Conservation (phyloP, 2,329 filamentous ascomycete genomes). For the Aphanocladium album region DNA sequence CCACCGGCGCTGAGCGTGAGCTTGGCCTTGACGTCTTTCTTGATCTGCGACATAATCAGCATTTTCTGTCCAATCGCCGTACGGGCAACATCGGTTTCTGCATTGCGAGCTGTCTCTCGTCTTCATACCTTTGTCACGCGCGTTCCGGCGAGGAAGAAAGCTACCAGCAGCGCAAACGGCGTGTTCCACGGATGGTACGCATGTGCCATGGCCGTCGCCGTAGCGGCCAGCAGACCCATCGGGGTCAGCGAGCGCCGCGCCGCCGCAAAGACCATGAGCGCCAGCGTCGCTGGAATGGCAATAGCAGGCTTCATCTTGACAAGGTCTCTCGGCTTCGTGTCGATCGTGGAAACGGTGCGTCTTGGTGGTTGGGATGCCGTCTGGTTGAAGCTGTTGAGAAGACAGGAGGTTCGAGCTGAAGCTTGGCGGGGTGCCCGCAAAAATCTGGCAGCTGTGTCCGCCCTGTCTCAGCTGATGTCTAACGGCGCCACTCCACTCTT, state of each 20-base stretch:
- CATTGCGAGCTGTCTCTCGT: no score
- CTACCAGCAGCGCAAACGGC: constrained; percentile 76
- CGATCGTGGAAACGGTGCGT: neutral
- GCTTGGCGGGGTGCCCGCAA: neutral
- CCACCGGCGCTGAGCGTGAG: constrained; percentile 76
- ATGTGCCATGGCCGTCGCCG: constrained; percentile 70
- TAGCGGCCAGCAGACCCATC: constrained; percentile 65
- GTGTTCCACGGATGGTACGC: constrained; percentile 89
- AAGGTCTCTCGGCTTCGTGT: neutral
- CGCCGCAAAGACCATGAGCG: constrained; percentile 62
- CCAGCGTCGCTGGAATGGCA: constrained; percentile 52
- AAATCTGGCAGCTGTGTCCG: neutral
- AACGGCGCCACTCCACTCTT: neutral
- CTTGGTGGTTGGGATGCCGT: neutral
- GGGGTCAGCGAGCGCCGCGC: constrained; percentile 74
- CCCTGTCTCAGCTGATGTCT: neutral
- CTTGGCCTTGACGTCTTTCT: constrained; percentile 77
- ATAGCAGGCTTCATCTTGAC: constrained; percentile 51
- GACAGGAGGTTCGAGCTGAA: neutral
- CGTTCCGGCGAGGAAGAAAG: constrained; percentile 85
- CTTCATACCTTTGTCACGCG: constrained; percentile 70
- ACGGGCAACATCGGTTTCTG: neutral
- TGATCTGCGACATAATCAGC: constrained; percentile 54
- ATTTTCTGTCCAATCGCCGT: no score
- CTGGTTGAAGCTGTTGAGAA: neutral